Evolutionary conservation across 1,284 basidiomycete species (phyloP), one percentile per base, ranked within the genome.

Genomic region (Vanrija humicola): DNA sequence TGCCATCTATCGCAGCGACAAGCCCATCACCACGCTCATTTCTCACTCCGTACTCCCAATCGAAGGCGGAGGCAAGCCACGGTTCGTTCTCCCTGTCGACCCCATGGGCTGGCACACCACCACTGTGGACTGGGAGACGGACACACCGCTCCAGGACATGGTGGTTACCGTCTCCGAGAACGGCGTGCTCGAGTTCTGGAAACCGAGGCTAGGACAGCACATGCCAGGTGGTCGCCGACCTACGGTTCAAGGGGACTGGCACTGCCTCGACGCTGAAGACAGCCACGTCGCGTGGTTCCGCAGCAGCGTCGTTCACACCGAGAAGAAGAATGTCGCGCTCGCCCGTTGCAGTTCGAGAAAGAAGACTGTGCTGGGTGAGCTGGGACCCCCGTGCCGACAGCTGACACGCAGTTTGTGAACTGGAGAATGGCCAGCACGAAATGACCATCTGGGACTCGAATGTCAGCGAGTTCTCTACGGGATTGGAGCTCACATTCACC

Each of bases 381-480:
- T 34, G 14, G 0, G 3, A 1, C 1, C 8, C n/a, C 16, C n/a
- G 18, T n/a, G 21, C 2, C 0, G 3, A 3, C 1, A 26, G 38
- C 49, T 55, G 18, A 55, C 47, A 3, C 6, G 9, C 39, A 78
- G 45, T 72, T 73, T 18, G 80, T 81, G 43, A 64, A 19, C 23
- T 54, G 6, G 19, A 47, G 8, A 62, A 69, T 46, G 67, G 86
- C 82, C 2, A 81, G 43, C 61, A 90, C 57, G 89, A 93, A 68
- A 76, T 95, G 53, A 91, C 90, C 0, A 90, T 97, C 19, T 96
- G 91, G 91, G 90, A 96, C 73, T 94, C 90, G 0, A 88, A 87
- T 57, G 88, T 89, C 70, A 91, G 88, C n/a, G 89, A 94, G 71
- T 97, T 96, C 72, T 85, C 89, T 5, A 89, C 89, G 1, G 93